These are phyloP conservation scores for Fraxinus sp. DNA, from an alignment of 305 asterid species.

Conservation along the genomic window DNA sequence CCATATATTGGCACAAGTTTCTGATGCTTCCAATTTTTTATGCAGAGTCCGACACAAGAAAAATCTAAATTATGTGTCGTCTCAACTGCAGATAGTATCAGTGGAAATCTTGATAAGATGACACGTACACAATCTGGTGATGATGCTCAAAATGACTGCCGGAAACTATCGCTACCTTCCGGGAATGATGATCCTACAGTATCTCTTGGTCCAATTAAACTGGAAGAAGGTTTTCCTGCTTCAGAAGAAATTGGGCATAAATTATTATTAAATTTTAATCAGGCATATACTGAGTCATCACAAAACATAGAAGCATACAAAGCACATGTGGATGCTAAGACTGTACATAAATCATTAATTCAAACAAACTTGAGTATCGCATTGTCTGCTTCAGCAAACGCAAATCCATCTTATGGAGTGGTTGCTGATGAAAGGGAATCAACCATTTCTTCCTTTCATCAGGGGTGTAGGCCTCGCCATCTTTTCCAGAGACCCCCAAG, in stretches of 20 bases:
- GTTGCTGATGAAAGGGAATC: slow-evolving; percentile 55
- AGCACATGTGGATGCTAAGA: slow-evolving; percentile 33
- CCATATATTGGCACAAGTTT: slow-evolving; percentile 20
- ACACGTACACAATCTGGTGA: slow-evolving; percentile 39
- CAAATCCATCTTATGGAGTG: slow-evolving; percentile 35
- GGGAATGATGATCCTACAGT: slow-evolving; percentile 32
- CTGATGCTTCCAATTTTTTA: slow-evolving; percentile 44
- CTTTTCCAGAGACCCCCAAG: slow-evolving; percentile 71
- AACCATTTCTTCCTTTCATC: slow-evolving; percentile 52
- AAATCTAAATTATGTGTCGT: slow-evolving; percentile 29
- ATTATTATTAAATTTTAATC: slow-evolving; percentile 36
- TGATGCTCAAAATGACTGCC: slow-evolving; percentile 37
- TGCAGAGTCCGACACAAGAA: slow-evolving; percentile 48
- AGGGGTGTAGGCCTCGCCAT: slow-evolving; percentile 59
- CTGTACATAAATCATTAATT: slow-evolving; percentile 44
- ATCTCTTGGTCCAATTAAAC: slow-evolving; percentile 38
- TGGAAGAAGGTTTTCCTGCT: slow-evolving; percentile 41
- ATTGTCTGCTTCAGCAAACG: slow-evolving; percentile 51
- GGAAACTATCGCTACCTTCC: slow-evolving; percentile 30
- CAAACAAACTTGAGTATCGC: slow-evolving; percentile 79
- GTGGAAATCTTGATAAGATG: slow-evolving; percentile 37
- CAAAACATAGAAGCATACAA: slow-evolving; percentile 35
- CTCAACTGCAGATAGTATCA: slow-evolving; percentile 30
- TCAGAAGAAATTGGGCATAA: slow-evolving; percentile 46
- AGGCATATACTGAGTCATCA: slow-evolving; percentile 36